Conservation (phyloP, 1,139 yeast genomes). For the Debaryomyces nepalensis region DNA sequence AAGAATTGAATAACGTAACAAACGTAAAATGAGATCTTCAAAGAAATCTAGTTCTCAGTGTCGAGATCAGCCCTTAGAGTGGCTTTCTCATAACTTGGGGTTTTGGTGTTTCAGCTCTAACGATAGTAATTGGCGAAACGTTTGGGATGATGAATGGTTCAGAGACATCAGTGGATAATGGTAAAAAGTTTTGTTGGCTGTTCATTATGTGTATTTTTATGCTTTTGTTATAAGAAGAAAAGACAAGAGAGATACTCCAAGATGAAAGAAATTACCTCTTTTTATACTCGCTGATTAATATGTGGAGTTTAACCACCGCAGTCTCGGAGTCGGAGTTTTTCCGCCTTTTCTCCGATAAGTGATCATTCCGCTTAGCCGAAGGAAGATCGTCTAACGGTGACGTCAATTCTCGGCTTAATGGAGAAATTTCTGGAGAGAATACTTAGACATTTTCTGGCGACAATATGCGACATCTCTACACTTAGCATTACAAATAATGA, state of each 20-base stretch:
- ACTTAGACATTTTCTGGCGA: no score
- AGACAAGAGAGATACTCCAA: background rate
- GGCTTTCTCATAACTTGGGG: background rate
- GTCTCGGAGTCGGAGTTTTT: conserved; percentile 6
- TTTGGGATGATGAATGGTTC: conserved; percentile 69
- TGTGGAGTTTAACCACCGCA: conserved; percentile 7
- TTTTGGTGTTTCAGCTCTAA: conserved; percentile 4
- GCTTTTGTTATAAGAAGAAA: background rate
- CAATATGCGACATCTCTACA: background rate
- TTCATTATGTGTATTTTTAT: conserved; percentile 1
- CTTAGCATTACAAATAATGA: background rate
- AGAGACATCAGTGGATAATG: conserved; percentile 58
- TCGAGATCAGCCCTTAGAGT: background rate
- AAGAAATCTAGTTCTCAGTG: background rate
- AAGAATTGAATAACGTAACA: background rate
- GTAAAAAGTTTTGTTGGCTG: conserved; percentile 37
- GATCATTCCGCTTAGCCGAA: conserved; percentile 1
- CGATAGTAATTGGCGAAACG: conserved; percentile 61
- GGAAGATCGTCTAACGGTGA: background rate
- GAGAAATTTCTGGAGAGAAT: no score
- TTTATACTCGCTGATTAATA: conserved; percentile 1
- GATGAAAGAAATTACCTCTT: background rate
- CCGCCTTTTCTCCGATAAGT: conserved; percentile 7
- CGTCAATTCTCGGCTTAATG: background rate
- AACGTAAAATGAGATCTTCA: background rate